phyloP scores from a whole-genome alignment of 306 rosid genomes.

The Medicago lupulina region DNA sequence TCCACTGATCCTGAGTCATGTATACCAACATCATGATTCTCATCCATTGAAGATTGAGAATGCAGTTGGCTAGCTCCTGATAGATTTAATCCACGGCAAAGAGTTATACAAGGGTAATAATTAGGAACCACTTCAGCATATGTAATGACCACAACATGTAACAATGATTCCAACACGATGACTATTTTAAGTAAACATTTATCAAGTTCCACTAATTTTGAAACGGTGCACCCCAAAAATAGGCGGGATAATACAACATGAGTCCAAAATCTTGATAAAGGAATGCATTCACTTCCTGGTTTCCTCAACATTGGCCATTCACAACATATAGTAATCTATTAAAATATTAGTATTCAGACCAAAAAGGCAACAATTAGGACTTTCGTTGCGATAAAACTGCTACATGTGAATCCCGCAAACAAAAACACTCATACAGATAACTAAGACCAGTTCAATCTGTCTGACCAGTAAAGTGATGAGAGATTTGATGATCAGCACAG shows the following conservation, averaged over 20 bases:
- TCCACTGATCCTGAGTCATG: slow-evolving; percentile 44
- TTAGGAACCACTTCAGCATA: slow-evolving; percentile 26
- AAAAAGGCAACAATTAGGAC: slow-evolving; percentile 3
- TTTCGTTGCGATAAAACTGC: background rate
- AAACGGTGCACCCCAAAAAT: slow-evolving; percentile 9
- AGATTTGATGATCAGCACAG: slow-evolving; percentile 5
- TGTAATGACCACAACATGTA: slow-evolving; percentile 4
- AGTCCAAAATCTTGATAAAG: slow-evolving; percentile 1
- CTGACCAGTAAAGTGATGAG: background rate
- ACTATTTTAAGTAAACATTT: slow-evolving; percentile 5
- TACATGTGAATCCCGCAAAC: background rate
- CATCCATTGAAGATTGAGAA: slow-evolving; percentile 61
- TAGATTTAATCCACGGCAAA: slow-evolving; percentile 28
- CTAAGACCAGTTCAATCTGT: slow-evolving; percentile 7
- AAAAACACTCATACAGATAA: background rate
- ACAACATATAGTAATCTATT: background rate
- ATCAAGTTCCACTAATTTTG: slow-evolving; percentile 8
- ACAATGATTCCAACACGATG: background rate
- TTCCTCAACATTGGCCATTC: background rate
- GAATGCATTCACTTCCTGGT: background rate
- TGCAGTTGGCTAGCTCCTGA: slow-evolving; percentile 62
- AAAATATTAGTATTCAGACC: slow-evolving; percentile 8
- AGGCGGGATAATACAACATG: background rate
- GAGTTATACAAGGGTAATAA: slow-evolving; percentile 1
- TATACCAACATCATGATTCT: slow-evolving; percentile 46